Evolutionary conservation across 2,329 filamentous ascomycete species (phyloP).

Genomic region (Apiospora phragmitis): DNA sequence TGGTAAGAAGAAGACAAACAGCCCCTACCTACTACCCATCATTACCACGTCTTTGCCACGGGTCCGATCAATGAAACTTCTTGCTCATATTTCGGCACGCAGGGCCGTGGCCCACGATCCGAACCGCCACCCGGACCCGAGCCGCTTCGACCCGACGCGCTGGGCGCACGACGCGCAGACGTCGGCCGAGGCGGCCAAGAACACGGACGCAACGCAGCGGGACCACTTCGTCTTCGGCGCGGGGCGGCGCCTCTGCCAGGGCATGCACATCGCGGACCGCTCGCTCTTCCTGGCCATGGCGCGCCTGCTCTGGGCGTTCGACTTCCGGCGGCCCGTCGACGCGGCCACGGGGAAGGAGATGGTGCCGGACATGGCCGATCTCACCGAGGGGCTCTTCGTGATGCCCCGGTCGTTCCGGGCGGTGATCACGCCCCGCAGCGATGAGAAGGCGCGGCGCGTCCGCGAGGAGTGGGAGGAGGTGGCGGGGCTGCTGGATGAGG

Average conservation of each 20-base stretch:
- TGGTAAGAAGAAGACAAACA: conserved; percentile 31
- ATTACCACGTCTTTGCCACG: too few relatives aligned
- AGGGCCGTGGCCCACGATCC: conserved; percentile 50
- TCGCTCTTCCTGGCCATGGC: conserved; percentile 39
- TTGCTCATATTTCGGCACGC: not conserved
- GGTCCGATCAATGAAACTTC: not conserved
- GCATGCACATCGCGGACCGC: conserved; percentile 31
- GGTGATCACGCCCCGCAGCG: conserved; percentile 17
- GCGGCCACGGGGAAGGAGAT: conserved; percentile 17
- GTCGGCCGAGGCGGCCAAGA: conserved; percentile 25
- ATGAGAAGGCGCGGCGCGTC: conserved; percentile 14
- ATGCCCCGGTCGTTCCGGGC: conserved; percentile 17
- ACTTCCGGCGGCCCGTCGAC: conserved; percentile 30
- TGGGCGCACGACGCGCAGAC: conserved; percentile 17
- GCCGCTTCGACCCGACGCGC: conserved; percentile 41
- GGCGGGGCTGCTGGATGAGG: conserved; percentile 24
- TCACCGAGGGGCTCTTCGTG: conserved; percentile 16
- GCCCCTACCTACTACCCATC: not conserved
- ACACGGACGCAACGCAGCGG: conserved; percentile 30
- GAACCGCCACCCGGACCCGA: conserved; percentile 39
- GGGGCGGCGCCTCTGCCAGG: conserved; percentile 51
- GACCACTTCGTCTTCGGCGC: conserved; percentile 33
- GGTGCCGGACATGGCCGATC: conserved; percentile 15
- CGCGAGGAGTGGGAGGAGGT: conserved; percentile 21
- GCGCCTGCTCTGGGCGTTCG: conserved; percentile 49